Percentiles rank a stretch among this genome's conserved stretches.
Conservation (phyloP, 2,329 filamentous ascomycete species). For the Calycina herbarum region DNA sequence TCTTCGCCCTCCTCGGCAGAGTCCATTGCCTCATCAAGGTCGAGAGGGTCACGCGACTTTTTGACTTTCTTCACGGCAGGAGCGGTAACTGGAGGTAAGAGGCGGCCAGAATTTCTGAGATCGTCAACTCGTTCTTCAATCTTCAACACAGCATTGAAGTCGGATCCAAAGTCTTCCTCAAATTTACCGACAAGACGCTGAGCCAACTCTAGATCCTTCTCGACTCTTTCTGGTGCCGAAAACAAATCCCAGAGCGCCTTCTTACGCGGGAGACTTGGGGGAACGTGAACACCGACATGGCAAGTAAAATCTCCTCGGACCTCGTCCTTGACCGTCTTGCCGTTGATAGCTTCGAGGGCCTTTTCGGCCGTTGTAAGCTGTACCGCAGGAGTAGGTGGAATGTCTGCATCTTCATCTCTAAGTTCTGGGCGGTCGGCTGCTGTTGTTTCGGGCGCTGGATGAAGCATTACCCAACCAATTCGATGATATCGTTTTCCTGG, state of each 20-base stretch:
- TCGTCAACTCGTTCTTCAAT: slow-evolving; percentile 87
- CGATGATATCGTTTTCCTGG: slow-evolving; percentile 95
- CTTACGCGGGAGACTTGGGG: slow-evolving; percentile 81
- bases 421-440: slow-evolving; percentile 71
- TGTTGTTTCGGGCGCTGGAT: slow-evolving; percentile 70
- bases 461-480: slow-evolving; percentile 97
- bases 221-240: slow-evolving; percentile 88
- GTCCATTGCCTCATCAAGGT: slow-evolving; percentile 62
- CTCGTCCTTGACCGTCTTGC: slow-evolving; percentile 95
- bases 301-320: slow-evolving; percentile 94
- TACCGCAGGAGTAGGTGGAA: slow-evolving; percentile 46
- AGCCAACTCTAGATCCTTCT: slow-evolving; percentile 83
- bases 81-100: slow-evolving; percentile 64
- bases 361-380: slow-evolving; percentile 70
- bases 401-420: slow-evolving; percentile 62
- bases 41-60: slow-evolving; percentile 56
- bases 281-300: slow-evolving; percentile 93
- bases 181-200: slow-evolving; percentile 80
- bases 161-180: slow-evolving; percentile 77
- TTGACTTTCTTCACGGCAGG: slow-evolving; percentile 64
- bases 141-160: slow-evolving; percentile 74
- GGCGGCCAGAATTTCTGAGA: slow-evolving; percentile 70
- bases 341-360: slow-evolving; percentile 91
- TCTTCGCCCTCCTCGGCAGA: slow-evolving; percentile 67
- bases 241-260: slow-evolving; percentile 98